Conservation (phyloP, 306 rosid species). For the Amphicarpaea edgeworthii region DNA sequence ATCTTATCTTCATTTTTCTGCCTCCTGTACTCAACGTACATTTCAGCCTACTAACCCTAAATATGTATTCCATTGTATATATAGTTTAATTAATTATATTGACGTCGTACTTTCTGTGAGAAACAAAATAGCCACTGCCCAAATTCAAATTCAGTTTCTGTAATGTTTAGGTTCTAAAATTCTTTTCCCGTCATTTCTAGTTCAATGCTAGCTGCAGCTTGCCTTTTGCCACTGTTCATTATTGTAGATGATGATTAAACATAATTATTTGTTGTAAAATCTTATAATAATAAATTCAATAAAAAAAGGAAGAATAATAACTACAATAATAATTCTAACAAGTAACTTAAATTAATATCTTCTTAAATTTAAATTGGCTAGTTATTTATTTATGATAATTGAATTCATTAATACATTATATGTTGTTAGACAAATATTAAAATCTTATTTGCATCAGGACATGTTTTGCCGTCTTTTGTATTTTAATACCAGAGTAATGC, state of each 20-base stretch:
- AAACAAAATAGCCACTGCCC: background rate
- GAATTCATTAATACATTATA: too few species aligned
- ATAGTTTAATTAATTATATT: conserved; percentile 22
- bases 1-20: background rate
- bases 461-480: background rate
- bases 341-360: background rate
- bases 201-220: background rate
- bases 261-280: background rate
- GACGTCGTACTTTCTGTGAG: background rate
- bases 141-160: background rate
- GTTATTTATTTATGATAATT: background rate
- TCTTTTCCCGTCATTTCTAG: background rate
- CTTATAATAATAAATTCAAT: background rate
- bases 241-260: background rate
- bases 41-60: too few species aligned
- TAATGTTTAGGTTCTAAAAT: background rate
- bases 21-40: background rate
- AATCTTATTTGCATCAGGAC: background rate
- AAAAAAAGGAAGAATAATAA: background rate
- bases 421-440: background rate
- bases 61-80: conserved; percentile 8
- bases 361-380: background rate
- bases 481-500: background rate
- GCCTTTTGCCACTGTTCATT: background rate
- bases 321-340: background rate